Evolutionary conservation across 768 basidiomycete species (phyloP), one percentile per base, ranked within the genome.

Genomic region (Leucocoprinus leucothites): DNA sequence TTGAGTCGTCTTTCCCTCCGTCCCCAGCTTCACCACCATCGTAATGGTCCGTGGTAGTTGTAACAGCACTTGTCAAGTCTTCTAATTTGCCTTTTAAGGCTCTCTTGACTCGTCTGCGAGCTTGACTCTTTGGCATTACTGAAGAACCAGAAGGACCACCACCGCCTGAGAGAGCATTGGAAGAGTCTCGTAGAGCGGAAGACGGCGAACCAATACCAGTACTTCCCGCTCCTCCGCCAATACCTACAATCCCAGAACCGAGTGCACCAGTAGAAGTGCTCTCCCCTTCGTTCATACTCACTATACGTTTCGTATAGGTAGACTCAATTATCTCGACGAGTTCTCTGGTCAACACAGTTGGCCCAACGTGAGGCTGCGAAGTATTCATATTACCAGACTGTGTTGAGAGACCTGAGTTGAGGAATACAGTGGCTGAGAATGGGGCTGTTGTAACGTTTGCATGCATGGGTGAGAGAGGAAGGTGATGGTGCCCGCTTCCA

Each of bases 21-120:
- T 58, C 68, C 3, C 65, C 67, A 1, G 6, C 38, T 13, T 65
- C 68, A 26, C 67, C 65, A 22, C 63, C 50, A 28, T 54, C 56
- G 35, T 51, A 46, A 36, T 44, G 26, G 14, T 53, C 41, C 52
- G 42, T 61, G 47, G 57, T 60, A 53, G 47, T 48, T 26, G 53
- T 25, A 26, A 56, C 54, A 6, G 40, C 54, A 25, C 60, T 74
- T 4, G 76, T 71, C 28, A 80, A 65, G 59, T 81, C 80, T 48
- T 83, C 86, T 19, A 88, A 65, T 61, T 82, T 86, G 56, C 74
- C 80, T 58, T 84, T 74, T 36, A 89, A 72, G 40, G 79, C 83
- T 14, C 83, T 79, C 45, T 85, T 81, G 14, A 86, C 82, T 53
- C 81, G 82, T 79, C 73, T 56, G 86, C 84, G 19, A 76, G 49